Base-by-base conservation (phyloP, 2,329 filamentous ascomycete genomes). In the Fusarium sp. region DNA sequence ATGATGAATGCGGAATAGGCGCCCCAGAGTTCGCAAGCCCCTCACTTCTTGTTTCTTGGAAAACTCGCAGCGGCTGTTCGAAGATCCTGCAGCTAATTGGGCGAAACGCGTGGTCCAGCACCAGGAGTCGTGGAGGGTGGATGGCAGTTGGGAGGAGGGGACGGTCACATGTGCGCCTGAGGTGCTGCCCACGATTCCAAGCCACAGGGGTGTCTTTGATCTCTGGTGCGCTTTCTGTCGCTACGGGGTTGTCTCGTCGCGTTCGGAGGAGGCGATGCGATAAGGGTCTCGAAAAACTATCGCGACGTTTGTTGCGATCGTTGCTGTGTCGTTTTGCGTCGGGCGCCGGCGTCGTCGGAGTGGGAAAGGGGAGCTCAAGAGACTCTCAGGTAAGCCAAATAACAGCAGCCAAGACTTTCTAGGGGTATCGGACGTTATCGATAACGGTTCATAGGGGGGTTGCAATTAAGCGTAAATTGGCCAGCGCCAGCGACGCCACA, bases 391-490 rank as follows among this genome's bases (percentile, higher is more conserved):
- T 79, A 76, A 79, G 76, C 74, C 78, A 74, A 70, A 72, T 72
- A 64, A 63, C 52, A 65, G 70, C 32, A 45, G 74, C 69, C 70
- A 65, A 68, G 76, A 35, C 30, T 56, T 56, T 52, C 48, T 67
- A 60, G 59, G 66, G 41, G 56, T 66, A 50, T 57, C 37, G 27
- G 27, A 13, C 66, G 45, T 70, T 74, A 76, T 78, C 71, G 78
- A 80, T 80, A 80, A 80, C 67, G 54, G 54, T 25, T 68, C 54
- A 10, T 41, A 66, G 68, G 64, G 65, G 56, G 52, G 63, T 73
- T 76, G 76, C 71, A 77, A 77, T 77, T 76, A 78, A 78, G 68
- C 77, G 75, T 73, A 76, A 78, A 73, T 78, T 74, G 70, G 35
- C 57, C 70, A 66, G 58, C 64, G 68, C 62, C 54, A 45, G 59